phyloP scores from a whole-genome alignment of 2,329 filamentous ascomycete genomes.

The Ambrosiella beaveri region DNA sequence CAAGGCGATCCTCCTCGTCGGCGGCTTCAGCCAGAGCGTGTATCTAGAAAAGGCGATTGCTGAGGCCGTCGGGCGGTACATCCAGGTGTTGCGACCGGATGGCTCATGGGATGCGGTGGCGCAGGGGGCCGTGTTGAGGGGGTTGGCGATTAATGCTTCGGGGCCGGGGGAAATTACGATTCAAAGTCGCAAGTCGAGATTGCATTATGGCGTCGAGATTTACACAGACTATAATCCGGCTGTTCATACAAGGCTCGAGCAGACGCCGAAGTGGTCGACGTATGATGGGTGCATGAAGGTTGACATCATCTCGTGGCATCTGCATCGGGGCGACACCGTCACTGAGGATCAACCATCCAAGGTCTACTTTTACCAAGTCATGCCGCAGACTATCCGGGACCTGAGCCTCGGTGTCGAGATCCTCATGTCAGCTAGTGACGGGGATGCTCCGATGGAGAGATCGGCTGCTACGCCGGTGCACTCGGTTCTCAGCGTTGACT shows the following conservation, averaged over 20 bases:
- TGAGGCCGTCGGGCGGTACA: conserved; percentile 20
- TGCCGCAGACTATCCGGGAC: neutral
- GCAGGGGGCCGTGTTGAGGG: conserved; percentile 34
- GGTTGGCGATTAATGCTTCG: conserved; percentile 23
- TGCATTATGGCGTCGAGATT: conserved; percentile 27
- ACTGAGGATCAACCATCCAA: neutral
- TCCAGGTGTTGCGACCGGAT: conserved; percentile 30
- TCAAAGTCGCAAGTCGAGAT: conserved; percentile 25
- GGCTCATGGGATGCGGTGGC: conserved; percentile 34
- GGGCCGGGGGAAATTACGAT: conserved; percentile 23
- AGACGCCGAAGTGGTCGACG: neutral
- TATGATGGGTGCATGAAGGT: neutral
- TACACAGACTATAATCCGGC: conserved; percentile 19
- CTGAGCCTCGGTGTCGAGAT: neutral
- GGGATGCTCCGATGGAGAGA: neutral
- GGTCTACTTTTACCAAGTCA: neutral
- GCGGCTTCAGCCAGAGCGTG: conserved; percentile 29
- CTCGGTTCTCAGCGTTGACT: neutral
- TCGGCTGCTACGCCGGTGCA: neutral
- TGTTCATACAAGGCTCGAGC: conserved; percentile 15
- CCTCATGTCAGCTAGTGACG: neutral
- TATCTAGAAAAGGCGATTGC: conserved; percentile 27
- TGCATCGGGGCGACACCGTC: neutral
- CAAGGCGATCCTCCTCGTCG: conserved; percentile 30
- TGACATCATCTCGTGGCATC: neutral